Base-by-base conservation (phyloP, 306 rosid genomes). In the Malus fusca region DNA sequence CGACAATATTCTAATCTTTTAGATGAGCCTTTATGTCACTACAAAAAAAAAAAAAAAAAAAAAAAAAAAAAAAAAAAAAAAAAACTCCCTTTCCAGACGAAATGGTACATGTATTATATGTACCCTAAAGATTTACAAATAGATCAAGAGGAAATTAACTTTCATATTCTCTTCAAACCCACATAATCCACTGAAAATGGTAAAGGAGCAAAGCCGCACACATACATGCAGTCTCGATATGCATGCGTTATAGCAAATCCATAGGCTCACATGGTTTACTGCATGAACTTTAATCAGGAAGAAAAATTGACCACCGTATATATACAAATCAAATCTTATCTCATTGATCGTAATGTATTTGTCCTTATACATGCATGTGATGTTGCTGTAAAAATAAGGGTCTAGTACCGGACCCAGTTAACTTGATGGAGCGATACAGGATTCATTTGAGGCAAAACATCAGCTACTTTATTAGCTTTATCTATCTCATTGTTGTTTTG, bases 301-400 rank as follows among this genome's bases (percentile, higher is more conserved):
- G 64, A 71, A 69, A 48, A 78, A 78, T 75, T 69, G 80, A 75
- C 77, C 79, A 66, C 52, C 31, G 23, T 61, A 40, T 65, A 17
- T 31, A 12, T n/a, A 56, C 26, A 23, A n/a, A 61, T 61, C 8
- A 64, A 8, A 73, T 60, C 68, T 59, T 68, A 60, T 75, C 81
- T 71, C 73, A 79, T 52, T 79, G 78, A 76, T 71, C 46, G 78
- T 68, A 64, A 64, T 26, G 65, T 53, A 65, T 70, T 70, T 75
- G 82, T 78, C 81, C 75, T 75, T 58, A 52, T 33, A 22, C 25
- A 71, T 81, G 84, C 69, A 68, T 51, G 66, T 77, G 68, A 59
- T 68, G 59, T 42, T 76, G 37, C 79, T 26, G 79, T 56, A 28
- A 76, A 76, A 66, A 23, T 18, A 26, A 71, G 19, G 60, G 62